Conservation (phyloP, 2,329 filamentous ascomycete species). For the Ceratocystis cacaofunesta region DNA sequence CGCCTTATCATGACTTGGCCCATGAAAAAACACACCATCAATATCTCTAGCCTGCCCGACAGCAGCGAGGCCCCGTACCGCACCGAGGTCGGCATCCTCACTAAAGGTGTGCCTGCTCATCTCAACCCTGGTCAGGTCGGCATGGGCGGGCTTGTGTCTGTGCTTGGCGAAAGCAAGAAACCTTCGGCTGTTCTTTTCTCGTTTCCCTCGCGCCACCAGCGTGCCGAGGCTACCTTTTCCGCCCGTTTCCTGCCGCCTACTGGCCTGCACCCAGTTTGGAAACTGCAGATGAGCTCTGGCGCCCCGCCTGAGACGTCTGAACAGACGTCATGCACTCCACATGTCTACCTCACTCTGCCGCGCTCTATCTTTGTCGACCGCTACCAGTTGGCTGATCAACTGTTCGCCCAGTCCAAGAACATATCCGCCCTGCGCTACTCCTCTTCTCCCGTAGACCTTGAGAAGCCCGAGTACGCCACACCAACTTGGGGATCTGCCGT, state of each 20-base stretch:
- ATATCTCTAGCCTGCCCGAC: not conserved
- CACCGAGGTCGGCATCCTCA: slow-evolving; percentile 70
- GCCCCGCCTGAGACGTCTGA: slow-evolving; percentile 35
- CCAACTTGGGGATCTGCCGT: slow-evolving; percentile 64
- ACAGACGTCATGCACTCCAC: slow-evolving; percentile 45
- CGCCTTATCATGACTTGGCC: slow-evolving; percentile 53
- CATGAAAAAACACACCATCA: slow-evolving; percentile 21
- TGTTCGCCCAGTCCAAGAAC: slow-evolving; percentile 72
- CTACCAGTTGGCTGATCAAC: slow-evolving; percentile 62
- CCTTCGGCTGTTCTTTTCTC: slow-evolving; percentile 68
- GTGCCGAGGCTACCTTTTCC: slow-evolving; percentile 42
- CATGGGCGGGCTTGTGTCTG: slow-evolving; percentile 62
- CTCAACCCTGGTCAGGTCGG: slow-evolving; percentile 59
- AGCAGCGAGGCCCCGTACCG: slow-evolving; percentile 28
- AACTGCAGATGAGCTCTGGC: slow-evolving; percentile 45
- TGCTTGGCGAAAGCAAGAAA: slow-evolving; percentile 58
- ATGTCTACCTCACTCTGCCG: slow-evolving; percentile 73
- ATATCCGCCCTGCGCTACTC: slow-evolving; percentile 53
- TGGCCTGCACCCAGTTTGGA: slow-evolving; percentile 71
- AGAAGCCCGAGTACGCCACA: slow-evolving; percentile 73
- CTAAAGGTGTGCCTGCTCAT: slow-evolving; percentile 42
- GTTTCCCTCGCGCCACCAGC: slow-evolving; percentile 63
- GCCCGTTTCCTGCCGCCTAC: slow-evolving; percentile 53
- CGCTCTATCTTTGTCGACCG: slow-evolving; percentile 70
- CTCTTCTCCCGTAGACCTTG: slow-evolving; percentile 68